A percentile compares a stretch with the other conserved stretches of the same genome.
Conservation (phyloP, 2,329 filamentous ascomycete species). For the Aspergillus sp. region DNA sequence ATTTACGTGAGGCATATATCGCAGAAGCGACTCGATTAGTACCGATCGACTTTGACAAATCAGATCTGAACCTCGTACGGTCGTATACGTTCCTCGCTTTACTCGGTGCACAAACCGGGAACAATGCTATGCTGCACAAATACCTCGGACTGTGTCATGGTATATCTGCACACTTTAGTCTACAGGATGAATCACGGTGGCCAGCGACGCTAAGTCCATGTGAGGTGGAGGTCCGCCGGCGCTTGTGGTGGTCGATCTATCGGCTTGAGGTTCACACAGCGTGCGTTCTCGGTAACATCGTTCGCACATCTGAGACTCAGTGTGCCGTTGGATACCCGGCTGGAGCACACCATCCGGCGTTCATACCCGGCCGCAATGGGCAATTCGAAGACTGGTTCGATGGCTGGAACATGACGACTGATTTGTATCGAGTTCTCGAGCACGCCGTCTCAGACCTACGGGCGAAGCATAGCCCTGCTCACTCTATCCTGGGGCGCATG, state of each 20-base stretch:
- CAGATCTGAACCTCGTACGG: neutral
- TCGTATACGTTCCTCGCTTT: neutral
- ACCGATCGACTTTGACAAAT: neutral
- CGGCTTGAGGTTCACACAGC: constrained; percentile 9
- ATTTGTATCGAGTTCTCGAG: constrained; percentile 8
- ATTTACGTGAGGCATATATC: neutral
- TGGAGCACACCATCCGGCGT: neutral
- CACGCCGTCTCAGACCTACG: constrained; percentile 1
- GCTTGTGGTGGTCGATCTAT: constrained; percentile 10
- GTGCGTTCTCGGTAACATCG: neutral
- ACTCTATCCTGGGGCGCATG: neutral
- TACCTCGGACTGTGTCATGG: constrained; percentile 1
- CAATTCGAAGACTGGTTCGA: constrained; percentile 1
- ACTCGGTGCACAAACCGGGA: neutral
- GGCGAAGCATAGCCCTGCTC: neutral
- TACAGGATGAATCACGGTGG: constrained; percentile 8
- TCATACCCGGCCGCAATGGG: neutral
- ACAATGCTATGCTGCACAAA: constrained; percentile 2
- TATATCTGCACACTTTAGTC: neutral
- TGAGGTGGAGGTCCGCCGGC: constrained; percentile 1
- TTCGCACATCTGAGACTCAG: neutral
- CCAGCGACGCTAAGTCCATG: neutral
- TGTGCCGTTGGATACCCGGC: constrained; percentile 1
- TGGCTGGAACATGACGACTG: constrained; percentile 8
- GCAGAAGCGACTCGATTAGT: neutral